Evolutionary conservation across 176 grass and related monocot genomes (phyloP).

Genomic region (Calamus simplicifolius): DNA sequence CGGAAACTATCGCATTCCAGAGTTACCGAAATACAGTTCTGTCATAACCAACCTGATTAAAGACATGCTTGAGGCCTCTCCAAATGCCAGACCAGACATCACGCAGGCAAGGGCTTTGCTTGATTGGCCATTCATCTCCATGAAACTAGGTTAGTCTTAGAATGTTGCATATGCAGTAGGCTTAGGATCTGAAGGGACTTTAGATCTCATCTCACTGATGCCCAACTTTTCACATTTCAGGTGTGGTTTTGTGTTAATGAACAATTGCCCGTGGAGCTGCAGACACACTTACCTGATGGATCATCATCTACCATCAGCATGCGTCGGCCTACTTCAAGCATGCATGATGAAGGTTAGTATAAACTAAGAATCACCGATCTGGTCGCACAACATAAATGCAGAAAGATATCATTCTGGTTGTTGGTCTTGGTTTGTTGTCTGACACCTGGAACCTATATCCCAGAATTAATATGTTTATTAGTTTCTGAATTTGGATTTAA

Average conservation of each 20-base stretch:
- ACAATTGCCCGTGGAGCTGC: slow-evolving; percentile 57
- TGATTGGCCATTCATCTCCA: slow-evolving; percentile 51
- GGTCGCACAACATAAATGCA: no score
- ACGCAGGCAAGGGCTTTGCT: slow-evolving; percentile 68
- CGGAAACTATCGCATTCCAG: slow-evolving; percentile 76
- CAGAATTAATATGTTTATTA: no score
- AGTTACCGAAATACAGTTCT: slow-evolving; percentile 51
- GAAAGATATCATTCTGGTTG: background rate
- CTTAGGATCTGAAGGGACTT: background rate
- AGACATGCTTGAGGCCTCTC: slow-evolving; percentile 65
- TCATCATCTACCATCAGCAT: background rate
- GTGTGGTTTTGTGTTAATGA: slow-evolving; percentile 79
- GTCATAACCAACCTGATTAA: slow-evolving; percentile 46
- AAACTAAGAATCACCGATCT: background rate
- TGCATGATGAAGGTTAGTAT: slow-evolving; percentile 20
- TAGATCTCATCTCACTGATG: slow-evolving; percentile 18
- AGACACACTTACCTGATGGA: slow-evolving; percentile 60
- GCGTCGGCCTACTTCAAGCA: background rate
- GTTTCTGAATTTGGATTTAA: no score
- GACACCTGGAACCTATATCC: no score
- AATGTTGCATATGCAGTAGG: slow-evolving; percentile 29
- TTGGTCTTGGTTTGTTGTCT: background rate
- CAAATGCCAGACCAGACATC: slow-evolving; percentile 69
- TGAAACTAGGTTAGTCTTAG: slow-evolving; percentile 53
- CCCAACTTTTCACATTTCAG: slow-evolving; percentile 27